These are phyloP conservation scores for Sordariomycetes sp. DNA, from an alignment of 2,329 filamentous ascomycete genomes.

Conservation along the genomic window DNA sequence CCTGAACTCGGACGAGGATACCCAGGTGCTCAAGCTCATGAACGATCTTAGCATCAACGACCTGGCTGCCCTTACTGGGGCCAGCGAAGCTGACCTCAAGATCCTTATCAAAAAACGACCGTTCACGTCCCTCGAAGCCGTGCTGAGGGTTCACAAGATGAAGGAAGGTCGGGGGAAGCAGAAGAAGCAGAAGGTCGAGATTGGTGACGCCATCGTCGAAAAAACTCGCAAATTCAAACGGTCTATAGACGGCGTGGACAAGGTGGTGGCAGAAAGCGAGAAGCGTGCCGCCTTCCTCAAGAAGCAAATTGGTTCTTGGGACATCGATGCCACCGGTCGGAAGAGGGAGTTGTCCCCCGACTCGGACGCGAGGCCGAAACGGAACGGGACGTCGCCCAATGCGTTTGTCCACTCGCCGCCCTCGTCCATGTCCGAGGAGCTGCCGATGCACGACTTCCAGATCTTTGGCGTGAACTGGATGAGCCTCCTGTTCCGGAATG, in stretches of 20 bases:
- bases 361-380: slow-evolving; percentile 13
- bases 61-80: slow-evolving; percentile 71
- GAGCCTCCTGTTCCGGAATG: slow-evolving; percentile 66
- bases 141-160: slow-evolving; percentile 53
- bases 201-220: slow-evolving; percentile 42
- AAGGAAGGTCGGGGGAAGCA: slow-evolving; percentile 24
- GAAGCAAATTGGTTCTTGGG: slow-evolving; percentile 33
- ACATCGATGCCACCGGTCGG: slow-evolving; percentile 34
- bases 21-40: slow-evolving; percentile 63
- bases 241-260: slow-evolving; percentile 74
- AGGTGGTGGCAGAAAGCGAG: slow-evolving; percentile 69
- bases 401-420: slow-evolving; percentile 45
- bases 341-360: slow-evolving; percentile 10
- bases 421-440: slow-evolving; percentile 61
- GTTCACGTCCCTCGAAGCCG: slow-evolving; percentile 45
- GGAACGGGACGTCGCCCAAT: not conserved
- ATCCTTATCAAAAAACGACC: slow-evolving; percentile 64
- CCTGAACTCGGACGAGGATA: slow-evolving; percentile 18
- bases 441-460: slow-evolving; percentile 86
- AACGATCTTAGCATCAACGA: slow-evolving; percentile 69
- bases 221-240: slow-evolving; percentile 60
- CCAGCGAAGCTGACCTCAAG: slow-evolving; percentile 58
- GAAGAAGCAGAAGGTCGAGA: slow-evolving; percentile 32
- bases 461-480: slow-evolving; percentile 94
- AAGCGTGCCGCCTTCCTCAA: slow-evolving; percentile 50